phyloP scores from a whole-genome alignment of 2,329 filamentous ascomycete genomes.

The Aspergillus pseudotamarii region DNA sequence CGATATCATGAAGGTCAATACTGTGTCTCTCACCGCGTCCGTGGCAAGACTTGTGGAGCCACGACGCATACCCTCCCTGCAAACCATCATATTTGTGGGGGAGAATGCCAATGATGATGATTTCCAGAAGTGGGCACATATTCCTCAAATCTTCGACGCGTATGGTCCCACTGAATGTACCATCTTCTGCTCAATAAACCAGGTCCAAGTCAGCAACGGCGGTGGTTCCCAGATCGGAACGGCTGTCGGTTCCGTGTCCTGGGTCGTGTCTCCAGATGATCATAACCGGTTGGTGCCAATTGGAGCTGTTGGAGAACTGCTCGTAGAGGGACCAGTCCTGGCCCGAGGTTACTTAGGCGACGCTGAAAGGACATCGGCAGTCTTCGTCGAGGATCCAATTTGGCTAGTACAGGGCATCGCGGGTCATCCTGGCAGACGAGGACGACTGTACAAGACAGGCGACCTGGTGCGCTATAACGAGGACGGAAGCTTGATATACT shows the following conservation, averaged over 20 bases:
- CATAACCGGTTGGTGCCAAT: constrained; percentile 14
- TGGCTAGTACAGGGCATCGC: background rate
- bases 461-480: constrained; percentile 35
- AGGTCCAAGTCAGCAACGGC: background rate
- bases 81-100: constrained; percentile 36
- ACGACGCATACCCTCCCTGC: constrained; percentile 23
- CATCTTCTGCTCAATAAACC: background rate
- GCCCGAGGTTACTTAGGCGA: constrained; percentile 19
- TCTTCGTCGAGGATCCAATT: background rate
- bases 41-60: constrained; percentile 47
- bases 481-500: constrained; percentile 31
- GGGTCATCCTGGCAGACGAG: background rate
- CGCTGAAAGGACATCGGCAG: background rate
- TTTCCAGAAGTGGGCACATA: constrained; percentile 34
- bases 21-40: constrained; percentile 54
- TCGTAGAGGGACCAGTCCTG: constrained; percentile 34
- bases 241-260: constrained; percentile 15
- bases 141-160: constrained; percentile 20
- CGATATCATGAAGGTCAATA: constrained; percentile 43
- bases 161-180: constrained; percentile 28
- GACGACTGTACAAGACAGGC: constrained; percentile 37
- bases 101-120: constrained; percentile 33
- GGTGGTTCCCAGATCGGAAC: constrained; percentile 17
- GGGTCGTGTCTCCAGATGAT: constrained; percentile 35
- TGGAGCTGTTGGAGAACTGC: constrained; percentile 21